Evolutionary conservation across 805 yeast species (phyloP), one percentile per base, ranked within the genome.

Genomic region (Candida easanensis): DNA sequence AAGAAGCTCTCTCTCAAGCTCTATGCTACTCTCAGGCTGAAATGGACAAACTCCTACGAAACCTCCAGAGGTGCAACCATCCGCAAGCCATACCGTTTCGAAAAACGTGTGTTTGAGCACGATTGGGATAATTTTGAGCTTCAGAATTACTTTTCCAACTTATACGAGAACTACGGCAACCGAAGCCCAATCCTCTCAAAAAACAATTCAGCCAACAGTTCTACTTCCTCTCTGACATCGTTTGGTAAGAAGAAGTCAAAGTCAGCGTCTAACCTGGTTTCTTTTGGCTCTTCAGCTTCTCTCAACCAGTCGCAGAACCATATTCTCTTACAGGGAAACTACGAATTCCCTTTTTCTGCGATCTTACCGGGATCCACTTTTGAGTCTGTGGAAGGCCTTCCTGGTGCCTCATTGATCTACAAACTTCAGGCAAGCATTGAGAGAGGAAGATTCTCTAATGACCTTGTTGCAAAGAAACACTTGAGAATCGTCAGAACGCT

Each of bases 311-410:
- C 51, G 17, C 65, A 59, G 10, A 45, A 61, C 25, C 77, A 75
- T 46, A 64, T 72, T 5, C 61, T 85, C 42, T 72, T 71, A 1
- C 79, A 75, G 47, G 98, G 98, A 0, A 86, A 86, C 62, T 89
- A 91, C 59, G 95, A 86, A 57, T 79, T 93, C 54, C 97, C 98
- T 0, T 93, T 93, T 61, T 83, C 83, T 48, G 76, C 91, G 0
- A 73, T 89, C 19, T 59, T 91, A 18, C 96, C 96, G 0, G 98
- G 98, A 1, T 72, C 80, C 30, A 73, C 85, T 36, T 81, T 88
- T 2, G 99, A 93, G 62, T 82, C 95, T 21, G 82, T 93, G 7
- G 96, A 90, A 60, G 97, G 97, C 10, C 70, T 89, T 39, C 88
- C 88, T 2, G 84, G 91, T 39, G 88, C 88, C 22, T 77, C 85